Evolutionary conservation across 1,139 yeast species (phyloP).

Genomic region (Pichia sp.): DNA sequence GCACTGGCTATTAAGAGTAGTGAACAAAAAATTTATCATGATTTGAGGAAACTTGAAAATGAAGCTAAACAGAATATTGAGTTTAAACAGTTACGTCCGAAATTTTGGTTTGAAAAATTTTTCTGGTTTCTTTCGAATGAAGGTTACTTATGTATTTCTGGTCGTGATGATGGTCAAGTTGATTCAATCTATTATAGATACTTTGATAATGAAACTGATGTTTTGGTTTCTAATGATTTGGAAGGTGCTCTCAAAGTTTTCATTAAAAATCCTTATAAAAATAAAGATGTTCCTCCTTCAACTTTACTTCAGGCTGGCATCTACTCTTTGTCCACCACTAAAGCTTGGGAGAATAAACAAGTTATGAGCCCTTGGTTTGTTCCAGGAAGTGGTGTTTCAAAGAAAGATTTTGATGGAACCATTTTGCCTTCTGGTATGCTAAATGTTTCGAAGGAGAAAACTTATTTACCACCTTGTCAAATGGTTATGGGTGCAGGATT

Average conservation of each 20-base stretch:
- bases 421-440: conserved; percentile 61
- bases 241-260: conserved; percentile 72
- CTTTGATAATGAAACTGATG: conserved; percentile 61
- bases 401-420: conserved; percentile 56
- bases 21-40: conserved; percentile 68
- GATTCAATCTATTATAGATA: conserved; percentile 77
- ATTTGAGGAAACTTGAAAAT: conserved; percentile 59
- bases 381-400: conserved; percentile 56
- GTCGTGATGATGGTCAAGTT: conserved; percentile 77
- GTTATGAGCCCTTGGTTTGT: conserved; percentile 83
- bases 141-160: conserved; percentile 81
- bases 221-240: conserved; percentile 66
- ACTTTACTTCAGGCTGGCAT: conserved; percentile 88
- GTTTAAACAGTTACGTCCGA: conserved; percentile 59
- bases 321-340: conserved; percentile 70
- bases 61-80: conserved; percentile 44
- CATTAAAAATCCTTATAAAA: conserved; percentile 64
- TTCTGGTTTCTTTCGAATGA: conserved; percentile 89
- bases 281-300: conserved; percentile 66
- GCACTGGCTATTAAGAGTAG: conserved; percentile 77
- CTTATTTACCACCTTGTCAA: conserved; percentile 71
- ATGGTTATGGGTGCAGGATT: conserved; percentile 87
- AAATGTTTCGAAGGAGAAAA: conserved; percentile 47
- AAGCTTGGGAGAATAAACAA: conserved; percentile 84
- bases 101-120: conserved; percentile 90